Conservation (phyloP, 129 eudicot species). For the Gnaphalium uliginosum region DNA sequence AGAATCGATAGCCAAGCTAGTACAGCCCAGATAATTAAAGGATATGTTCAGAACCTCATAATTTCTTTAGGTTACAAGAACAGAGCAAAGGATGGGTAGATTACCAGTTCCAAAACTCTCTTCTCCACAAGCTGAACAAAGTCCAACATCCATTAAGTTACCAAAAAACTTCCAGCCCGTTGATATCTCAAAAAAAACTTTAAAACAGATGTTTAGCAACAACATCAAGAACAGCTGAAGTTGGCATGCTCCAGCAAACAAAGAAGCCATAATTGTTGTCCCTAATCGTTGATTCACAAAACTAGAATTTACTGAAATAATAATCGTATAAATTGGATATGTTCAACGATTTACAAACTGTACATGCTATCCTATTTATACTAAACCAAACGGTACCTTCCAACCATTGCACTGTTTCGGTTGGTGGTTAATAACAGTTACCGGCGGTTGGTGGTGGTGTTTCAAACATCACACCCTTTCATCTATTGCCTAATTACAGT, state of each 20-base stretch:
- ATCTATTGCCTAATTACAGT: too few relatives aligned
- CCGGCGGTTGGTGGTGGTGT: too few relatives aligned
- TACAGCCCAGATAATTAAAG: conserved; percentile 94
- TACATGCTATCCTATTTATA: too few relatives aligned
- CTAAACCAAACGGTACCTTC: too few relatives aligned
- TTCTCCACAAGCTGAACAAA: conserved; percentile 95
- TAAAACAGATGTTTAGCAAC: conserved; percentile 73
- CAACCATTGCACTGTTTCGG: too few relatives aligned
- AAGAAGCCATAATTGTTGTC: conserved; percentile 16
- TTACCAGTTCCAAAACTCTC: conserved; percentile 97
- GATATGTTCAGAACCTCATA: conserved; percentile 75
- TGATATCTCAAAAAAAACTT: conserved; percentile 87
- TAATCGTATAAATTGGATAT: too few relatives aligned
- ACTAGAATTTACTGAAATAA: too few relatives aligned
- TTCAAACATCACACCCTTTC: too few relatives aligned
- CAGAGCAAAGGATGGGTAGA: not conserved
- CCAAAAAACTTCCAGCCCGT: conserved; percentile 97
- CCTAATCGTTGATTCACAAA: too few relatives aligned
- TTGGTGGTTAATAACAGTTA: too few relatives aligned
- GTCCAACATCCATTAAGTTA: conserved; percentile 92
- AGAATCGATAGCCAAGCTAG: conserved; percentile 82
- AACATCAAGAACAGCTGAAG: conserved; percentile 96
- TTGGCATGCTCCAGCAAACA: conserved; percentile 89
- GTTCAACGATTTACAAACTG: too few relatives aligned
- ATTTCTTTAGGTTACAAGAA: too few relatives aligned